Evolutionary conservation across 257 asterid genomes (phyloP), one percentile per base, ranked within the genome.

Genomic region (Fraxinus cuspidata): DNA sequence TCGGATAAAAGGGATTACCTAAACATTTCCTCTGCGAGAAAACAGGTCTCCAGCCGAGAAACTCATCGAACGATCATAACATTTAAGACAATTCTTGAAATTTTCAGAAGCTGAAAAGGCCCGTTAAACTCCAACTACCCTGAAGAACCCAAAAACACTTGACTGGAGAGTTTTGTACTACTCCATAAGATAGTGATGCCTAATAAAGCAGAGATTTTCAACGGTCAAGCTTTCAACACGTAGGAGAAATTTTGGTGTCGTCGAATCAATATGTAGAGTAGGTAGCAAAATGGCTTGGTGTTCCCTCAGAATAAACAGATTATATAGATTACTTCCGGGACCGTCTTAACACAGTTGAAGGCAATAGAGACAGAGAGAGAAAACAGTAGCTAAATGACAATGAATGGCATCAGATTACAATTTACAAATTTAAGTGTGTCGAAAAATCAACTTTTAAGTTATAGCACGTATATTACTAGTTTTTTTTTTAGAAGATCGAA

Each of bases 241-340:
- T n/a, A 21, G 65, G 29, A 56, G 65, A 56, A 56, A 56, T 56
- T 21, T 21, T 79, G 81, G 68, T 23, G 5, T 13, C 53, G 27
- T 44, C 34, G 44, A 23, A 3, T 69, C 65, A 78, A 65, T 8
- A 44, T 74, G 69, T 70, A 79, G 82, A 83, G 83, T 79, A 77
- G 87, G 84, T 81, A 71, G 80, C 79, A 74, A 77, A 53, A 28
- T 18, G 81, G 73, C 34, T 65, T 51, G 70, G 81, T 85, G 87
- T 74, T 75, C 82, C 89, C 89, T 83, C 25, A 69, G 78, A 74
- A 82, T 81, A 77, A 81, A 77, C 89, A 83, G 72, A 78, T 79
- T 75, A 81, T 63, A 35, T 79, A 80, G 82, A 82, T 44, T 74
- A 85, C 67, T 78, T 25, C 58, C 35, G 12, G 67, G 75, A 67